phyloP scores from a whole-genome alignment of 345 rosid species.

The Salix viminalis region DNA sequence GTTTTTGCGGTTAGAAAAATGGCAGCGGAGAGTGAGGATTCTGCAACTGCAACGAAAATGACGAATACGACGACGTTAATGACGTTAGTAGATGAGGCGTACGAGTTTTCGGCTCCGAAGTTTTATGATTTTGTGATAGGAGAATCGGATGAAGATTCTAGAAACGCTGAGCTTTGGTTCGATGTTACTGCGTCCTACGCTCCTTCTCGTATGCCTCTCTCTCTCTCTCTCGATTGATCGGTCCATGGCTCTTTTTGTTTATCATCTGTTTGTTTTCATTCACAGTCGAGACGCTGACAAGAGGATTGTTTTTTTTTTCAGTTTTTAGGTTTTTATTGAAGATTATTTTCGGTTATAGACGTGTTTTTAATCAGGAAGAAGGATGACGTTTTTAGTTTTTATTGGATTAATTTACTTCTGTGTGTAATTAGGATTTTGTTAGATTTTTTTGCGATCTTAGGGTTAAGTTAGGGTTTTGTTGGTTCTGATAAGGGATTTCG shows the following conservation, averaged over 20 bases:
- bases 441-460: background rate
- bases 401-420: background rate
- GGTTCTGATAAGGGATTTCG: background rate
- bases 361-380: no score
- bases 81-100: slow-evolving; percentile 46
- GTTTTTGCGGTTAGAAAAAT: background rate
- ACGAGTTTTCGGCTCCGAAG: slow-evolving; percentile 85
- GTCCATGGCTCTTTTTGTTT: background rate
- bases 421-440: background rate
- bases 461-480: background rate
- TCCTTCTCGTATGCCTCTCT: slow-evolving; percentile 75
- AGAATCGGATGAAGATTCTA: slow-evolving; percentile 62
- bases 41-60: background rate
- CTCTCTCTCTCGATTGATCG: background rate
- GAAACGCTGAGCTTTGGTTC: slow-evolving; percentile 88
- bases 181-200: slow-evolving; percentile 61
- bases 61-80: slow-evolving; percentile 14
- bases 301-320: background rate
- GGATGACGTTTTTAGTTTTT: background rate
- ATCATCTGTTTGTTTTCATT: background rate
- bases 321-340: background rate
- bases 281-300: background rate
- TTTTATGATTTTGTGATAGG: slow-evolving; percentile 76
- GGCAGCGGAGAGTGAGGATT: background rate
- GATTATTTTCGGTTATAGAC: no score